Conservation (phyloP, 2,329 filamentous ascomycete species). For the Metarhizium robertsii region DNA sequence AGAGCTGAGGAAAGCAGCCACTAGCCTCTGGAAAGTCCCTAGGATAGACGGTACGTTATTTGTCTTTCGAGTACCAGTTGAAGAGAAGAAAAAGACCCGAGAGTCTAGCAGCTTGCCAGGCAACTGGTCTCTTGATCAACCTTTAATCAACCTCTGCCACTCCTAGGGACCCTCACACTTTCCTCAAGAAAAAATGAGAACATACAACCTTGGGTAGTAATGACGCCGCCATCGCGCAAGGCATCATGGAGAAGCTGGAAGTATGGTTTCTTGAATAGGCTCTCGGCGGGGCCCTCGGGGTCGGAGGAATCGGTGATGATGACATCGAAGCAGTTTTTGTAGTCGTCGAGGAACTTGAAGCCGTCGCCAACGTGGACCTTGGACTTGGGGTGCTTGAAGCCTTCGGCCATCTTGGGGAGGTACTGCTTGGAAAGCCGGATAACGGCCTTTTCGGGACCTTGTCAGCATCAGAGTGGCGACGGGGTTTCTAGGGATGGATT, state of each 20-base stretch:
- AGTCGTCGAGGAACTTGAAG: constrained; percentile 96
- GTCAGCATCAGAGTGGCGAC: not conserved
- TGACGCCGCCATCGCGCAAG: constrained; percentile 90
- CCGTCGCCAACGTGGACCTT: constrained; percentile 91
- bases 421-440: constrained; percentile 98
- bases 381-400: constrained; percentile 85
- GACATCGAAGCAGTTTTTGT: constrained; percentile 96
- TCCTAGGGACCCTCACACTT: constrained; percentile 28
- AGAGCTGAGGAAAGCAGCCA: constrained; percentile 27
- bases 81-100: not conserved
- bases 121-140: not conserved
- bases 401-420: constrained; percentile 86
- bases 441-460: constrained; percentile 54
- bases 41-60: constrained; percentile 12
- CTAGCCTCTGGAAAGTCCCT: constrained; percentile 27
- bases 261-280: constrained; percentile 97
- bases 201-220: constrained; percentile 99
- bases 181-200: constrained; percentile 53
- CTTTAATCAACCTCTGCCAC: constrained; percentile 13
- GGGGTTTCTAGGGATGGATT: constrained; percentile 40
- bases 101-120: not conserved
- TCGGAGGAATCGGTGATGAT: constrained; percentile 99
- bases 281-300: constrained; percentile 92
- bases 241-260: constrained; percentile 89
- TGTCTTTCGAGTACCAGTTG: constrained; percentile 1